Conservation (phyloP, 129 eudicot genomes). For the Calendula officinalis region DNA sequence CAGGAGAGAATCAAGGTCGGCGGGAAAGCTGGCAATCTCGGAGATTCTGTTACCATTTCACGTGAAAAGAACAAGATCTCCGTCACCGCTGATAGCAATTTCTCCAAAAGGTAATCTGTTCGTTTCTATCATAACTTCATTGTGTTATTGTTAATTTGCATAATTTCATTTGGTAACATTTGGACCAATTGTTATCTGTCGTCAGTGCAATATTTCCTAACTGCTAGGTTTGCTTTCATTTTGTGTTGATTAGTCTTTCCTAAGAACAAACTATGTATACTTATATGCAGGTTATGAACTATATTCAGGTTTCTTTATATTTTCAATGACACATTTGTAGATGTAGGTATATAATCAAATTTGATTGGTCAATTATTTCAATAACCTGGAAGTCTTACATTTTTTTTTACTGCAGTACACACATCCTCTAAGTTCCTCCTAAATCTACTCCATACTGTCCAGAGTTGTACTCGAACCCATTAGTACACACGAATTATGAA, state of each 20-base stretch:
- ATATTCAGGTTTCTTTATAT: not conserved
- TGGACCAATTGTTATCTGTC: not conserved
- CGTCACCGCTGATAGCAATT: slow-evolving; percentile 33
- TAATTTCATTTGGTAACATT: not conserved
- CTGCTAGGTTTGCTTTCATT: not conserved
- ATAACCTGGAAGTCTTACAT: too few relatives aligned
- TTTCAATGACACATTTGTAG: not conserved
- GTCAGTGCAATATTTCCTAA: too few relatives aligned
- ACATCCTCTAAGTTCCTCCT: too few relatives aligned
- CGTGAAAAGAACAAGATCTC: slow-evolving; percentile 43
- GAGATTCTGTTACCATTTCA: slow-evolving; percentile 45
- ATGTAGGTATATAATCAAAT: not conserved
- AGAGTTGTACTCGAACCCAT: too few relatives aligned
- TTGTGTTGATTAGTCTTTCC: too few relatives aligned
- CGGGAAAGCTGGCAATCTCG: slow-evolving; percentile 56
- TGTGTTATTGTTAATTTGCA: not conserved
- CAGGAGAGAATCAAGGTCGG: slow-evolving; percentile 58
- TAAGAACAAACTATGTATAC: too few relatives aligned
- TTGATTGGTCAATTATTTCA: not conserved
- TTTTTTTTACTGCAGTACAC: too few relatives aligned
- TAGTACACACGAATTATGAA: too few relatives aligned
- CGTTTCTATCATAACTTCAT: not conserved
- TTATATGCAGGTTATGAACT: too few relatives aligned
- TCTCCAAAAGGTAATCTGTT: slow-evolving; percentile 29
- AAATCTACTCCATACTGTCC: too few relatives aligned